Evolutionary conservation across 2,329 filamentous ascomycete genomes (phyloP).

Genomic region (Trichoderma arundinaceum): DNA sequence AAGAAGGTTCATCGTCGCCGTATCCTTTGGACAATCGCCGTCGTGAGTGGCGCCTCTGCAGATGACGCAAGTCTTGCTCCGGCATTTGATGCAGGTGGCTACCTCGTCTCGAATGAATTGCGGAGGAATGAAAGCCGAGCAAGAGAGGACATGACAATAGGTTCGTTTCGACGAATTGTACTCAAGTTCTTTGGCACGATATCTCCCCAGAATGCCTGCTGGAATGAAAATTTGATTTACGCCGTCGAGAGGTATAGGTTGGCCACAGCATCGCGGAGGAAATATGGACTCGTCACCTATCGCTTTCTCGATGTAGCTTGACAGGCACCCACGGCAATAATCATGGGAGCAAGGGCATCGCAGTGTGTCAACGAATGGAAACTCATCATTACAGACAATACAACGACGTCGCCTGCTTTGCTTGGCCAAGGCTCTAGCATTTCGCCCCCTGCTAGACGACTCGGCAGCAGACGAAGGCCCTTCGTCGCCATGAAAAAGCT

Average conservation of each 20-base stretch:
- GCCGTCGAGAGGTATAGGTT: slow-evolving; percentile 46
- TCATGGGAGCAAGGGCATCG: slow-evolving; percentile 50
- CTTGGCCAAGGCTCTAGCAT: not conserved
- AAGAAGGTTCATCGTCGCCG: slow-evolving; percentile 47
- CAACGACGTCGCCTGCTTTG: slow-evolving; percentile 12
- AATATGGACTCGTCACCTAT: slow-evolving; percentile 57
- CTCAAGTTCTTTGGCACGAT: slow-evolving; percentile 55
- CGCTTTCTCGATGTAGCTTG: slow-evolving; percentile 47
- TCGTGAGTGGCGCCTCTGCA: slow-evolving; percentile 57
- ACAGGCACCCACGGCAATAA: slow-evolving; percentile 58
- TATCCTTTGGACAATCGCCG: slow-evolving; percentile 55
- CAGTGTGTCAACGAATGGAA: slow-evolving; percentile 5
- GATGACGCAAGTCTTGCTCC: slow-evolving; percentile 50
- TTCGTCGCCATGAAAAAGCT: slow-evolving; percentile 12
- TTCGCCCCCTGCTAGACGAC: slow-evolving; percentile 5
- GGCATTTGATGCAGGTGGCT: slow-evolving; percentile 53
- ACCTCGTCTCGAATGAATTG: slow-evolving; percentile 41
- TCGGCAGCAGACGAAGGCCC: not conserved
- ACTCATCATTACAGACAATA: slow-evolving; percentile 12
- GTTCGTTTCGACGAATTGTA: slow-evolving; percentile 53
- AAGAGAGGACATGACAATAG: slow-evolving; percentile 55
- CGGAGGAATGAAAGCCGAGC: slow-evolving; percentile 54
- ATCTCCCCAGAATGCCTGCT: slow-evolving; percentile 43
- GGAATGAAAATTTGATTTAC: slow-evolving; percentile 46
- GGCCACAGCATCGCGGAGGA: slow-evolving; percentile 58